Evolutionary conservation across 1,284 basidiomycete genomes (phyloP), one percentile per base, ranked within the genome.

Genomic region (Amylostereum areolatum): DNA sequence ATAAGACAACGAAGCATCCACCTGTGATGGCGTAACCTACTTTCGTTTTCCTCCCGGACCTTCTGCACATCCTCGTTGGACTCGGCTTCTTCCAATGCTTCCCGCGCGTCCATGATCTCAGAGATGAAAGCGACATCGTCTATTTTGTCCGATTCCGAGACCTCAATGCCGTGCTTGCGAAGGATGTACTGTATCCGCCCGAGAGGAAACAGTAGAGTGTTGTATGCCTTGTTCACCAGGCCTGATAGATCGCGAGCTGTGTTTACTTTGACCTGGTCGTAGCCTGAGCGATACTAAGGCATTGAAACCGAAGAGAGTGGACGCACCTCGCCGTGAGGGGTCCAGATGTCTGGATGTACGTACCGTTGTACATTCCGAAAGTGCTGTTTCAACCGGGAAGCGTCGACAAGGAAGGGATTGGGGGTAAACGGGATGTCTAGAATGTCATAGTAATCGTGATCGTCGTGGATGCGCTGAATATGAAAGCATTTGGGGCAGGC

Each of bases 281-380:
- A 49, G 46, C 46, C 46, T 51, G 59, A 50, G 46, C 32, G 18
- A 35, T 36, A 25, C 31, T 29, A 37, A 46, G 43, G 31, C 18
- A 5, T 45, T 28, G 35, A 42, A 33, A 35, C 27, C 24, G 48
- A n/a, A 28, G 31, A 41, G 9, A 1, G 9, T 36, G 43, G 11
- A 73, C 78, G 48, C 53, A 84, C 81, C 52, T 71, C 62, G 50
- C 78, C 77, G 62, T 78, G 77, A 36, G 78, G 77, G 25, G 81
- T 74, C 86, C 89, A 91, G 18, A 79, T 71, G 62, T 93, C 90
- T 1, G 91, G 90, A 66, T 93, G 90, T 46, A 87, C 85, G 29
- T 80, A 64, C n/a, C 81, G 72, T 59, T 92, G 89, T 6, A 85
- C 77, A 47, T 77, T 69, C 24, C 83, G 71, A 60, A 89, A 91